These are phyloP conservation scores for Sclerospora graminicola DNA, from an alignment of 352 stramenopile genomes.

Conservation along the genomic window DNA sequence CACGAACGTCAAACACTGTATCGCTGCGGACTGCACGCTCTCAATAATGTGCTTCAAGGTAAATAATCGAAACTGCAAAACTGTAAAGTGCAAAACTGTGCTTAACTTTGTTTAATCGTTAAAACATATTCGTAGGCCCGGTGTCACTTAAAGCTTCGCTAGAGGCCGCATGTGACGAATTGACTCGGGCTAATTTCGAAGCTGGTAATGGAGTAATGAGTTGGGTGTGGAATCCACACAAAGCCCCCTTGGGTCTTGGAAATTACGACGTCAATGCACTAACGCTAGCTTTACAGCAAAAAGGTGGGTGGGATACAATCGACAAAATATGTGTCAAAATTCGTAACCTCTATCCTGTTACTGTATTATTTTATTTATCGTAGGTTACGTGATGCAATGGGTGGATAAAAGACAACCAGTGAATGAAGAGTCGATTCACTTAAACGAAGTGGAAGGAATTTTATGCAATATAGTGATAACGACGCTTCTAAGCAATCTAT, in stretches of 20 bases:
- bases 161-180: slow-evolving; percentile 33
- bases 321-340: background rate
- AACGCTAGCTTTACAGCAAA: slow-evolving; percentile 42
- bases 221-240: slow-evolving; percentile 55
- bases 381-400: slow-evolving; percentile 60
- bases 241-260: slow-evolving; percentile 46
- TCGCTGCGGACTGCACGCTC: slow-evolving; percentile 66
- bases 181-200: slow-evolving; percentile 14
- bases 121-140: slow-evolving; percentile 18
- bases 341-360: too few species aligned
- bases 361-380: background rate
- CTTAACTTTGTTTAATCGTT: background rate
- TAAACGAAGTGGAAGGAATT: slow-evolving; percentile 38
- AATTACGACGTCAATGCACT: slow-evolving; percentile 81
- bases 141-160: slow-evolving; percentile 40
- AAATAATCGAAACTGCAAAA: background rate
- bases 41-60: slow-evolving; percentile 79
- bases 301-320: too few species aligned
- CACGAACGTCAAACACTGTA: slow-evolving; percentile 68
- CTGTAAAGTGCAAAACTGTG: background rate
- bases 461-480: slow-evolving; percentile 60
- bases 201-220: slow-evolving; percentile 6
- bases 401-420: slow-evolving; percentile 51
- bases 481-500: slow-evolving; percentile 34
- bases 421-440: slow-evolving; percentile 27